Evolutionary conservation across 2,329 filamentous ascomycete genomes (phyloP), one percentile per base, ranked within the genome.

Genomic region (Fusarium sp.): DNA sequence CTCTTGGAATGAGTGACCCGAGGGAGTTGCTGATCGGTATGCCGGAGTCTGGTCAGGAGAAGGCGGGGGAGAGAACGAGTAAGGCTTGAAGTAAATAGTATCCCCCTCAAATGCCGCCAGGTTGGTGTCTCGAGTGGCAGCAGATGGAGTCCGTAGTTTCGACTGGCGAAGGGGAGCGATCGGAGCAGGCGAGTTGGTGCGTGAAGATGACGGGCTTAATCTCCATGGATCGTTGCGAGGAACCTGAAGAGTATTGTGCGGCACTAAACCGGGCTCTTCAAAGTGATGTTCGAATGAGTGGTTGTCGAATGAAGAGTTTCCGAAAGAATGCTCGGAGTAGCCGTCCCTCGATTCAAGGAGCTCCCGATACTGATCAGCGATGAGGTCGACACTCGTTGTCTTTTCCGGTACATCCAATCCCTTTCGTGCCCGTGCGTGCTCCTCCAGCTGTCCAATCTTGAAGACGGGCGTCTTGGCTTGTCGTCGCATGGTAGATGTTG

Each of bases 381-480:
- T 86, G 43, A 83, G 79, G 63, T 89, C 86, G 37, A 85, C 84
- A 73, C 84, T 87, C 1, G 83, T 82, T 1, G 81, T 82, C 72
- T 84, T 83, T 37, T 79, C 79, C 5, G 79, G 69, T 4, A 72
- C 70, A 11, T 73, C 76, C 5, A 75, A 70, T 9, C 74, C 67
- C 65, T 74, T 71, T 56, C 76, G 67, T 52, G 69, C 67, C 27
- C 76, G 71, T 16, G 76, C 67, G 8, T 80, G 76, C 48, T 69
- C 80, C 68, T 89, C 88, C 3, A 88, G 81, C 74, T 89, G 87
- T 16, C 87, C 87, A 66, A 89, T 86, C 11, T 81, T 81, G 48
- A 83, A 83, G 24, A 89, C 85, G 0, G 87, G 88, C 2, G 87
- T 89, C 78, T 89, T 89, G 43, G 87, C 86, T 61, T 85, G 85